A percentile compares a stretch with the other conserved stretches of the same genome.
These are phyloP conservation scores for Nigrograna mackinnonii DNA, from an alignment of 2,329 filamentous ascomycete species.

Conservation along the genomic window DNA sequence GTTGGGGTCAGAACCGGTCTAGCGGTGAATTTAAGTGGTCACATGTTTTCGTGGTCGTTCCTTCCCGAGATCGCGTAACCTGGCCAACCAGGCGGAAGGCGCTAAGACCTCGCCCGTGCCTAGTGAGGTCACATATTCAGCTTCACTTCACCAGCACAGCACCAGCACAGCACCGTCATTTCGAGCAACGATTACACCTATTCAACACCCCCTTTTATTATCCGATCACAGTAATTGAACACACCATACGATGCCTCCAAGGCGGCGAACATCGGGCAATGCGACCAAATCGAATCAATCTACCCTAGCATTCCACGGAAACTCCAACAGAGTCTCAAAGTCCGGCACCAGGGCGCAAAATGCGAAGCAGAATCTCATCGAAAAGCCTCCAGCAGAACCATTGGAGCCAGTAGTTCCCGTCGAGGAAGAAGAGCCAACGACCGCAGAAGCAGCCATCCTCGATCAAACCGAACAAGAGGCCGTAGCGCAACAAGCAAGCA, in stretches of 20 bases:
- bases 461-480: slow-evolving; percentile 42
- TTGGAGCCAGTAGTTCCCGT: slow-evolving; percentile 14
- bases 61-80: too few relatives aligned
- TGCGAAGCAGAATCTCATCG: slow-evolving; percentile 43
- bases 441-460: slow-evolving; percentile 42
- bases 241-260: slow-evolving; percentile 46
- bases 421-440: slow-evolving; percentile 35
- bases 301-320: slow-evolving; percentile 65
- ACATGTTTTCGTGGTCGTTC: too few relatives aligned
- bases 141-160: slow-evolving; percentile 10
- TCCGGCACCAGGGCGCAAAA: slow-evolving; percentile 42
- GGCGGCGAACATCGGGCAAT: slow-evolving; percentile 43
- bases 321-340: slow-evolving; percentile 63
- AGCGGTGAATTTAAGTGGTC: background rate
- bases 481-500: slow-evolving; percentile 22
- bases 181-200: too few relatives aligned
- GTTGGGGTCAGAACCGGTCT: background rate
- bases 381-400: slow-evolving; percentile 17
- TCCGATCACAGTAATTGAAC: slow-evolving; percentile 4
- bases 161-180: too few relatives aligned
- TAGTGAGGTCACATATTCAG: slow-evolving; percentile 27
- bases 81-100: slow-evolving; percentile 19
- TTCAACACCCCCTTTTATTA: slow-evolving; percentile 11
- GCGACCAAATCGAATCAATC: slow-evolving; percentile 58
- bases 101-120: slow-evolving; percentile 22